Base-by-base conservation (phyloP, 2,329 filamentous ascomycete genomes). In the Penicillium nordicum region DNA sequence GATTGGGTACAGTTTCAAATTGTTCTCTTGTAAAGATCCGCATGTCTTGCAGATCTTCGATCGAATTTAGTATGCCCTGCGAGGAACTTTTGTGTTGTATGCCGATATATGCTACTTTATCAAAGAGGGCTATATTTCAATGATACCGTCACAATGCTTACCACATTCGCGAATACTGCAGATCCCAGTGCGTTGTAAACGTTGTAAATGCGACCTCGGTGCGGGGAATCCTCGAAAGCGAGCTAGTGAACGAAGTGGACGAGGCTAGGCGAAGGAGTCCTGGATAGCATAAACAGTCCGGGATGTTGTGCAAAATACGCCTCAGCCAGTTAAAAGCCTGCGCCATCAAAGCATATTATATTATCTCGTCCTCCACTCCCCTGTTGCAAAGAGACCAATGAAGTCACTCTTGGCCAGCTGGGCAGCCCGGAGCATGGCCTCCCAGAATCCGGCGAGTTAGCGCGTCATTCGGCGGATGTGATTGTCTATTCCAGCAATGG, bases 401-500 rank as follows among this genome's bases (percentile, higher is more conserved):
- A 51, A n/a, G 51, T 23, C n/a, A 14, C 18, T 45, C 29, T 45
- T 38, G 14, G 42, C 44, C 27, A 43, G 10, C 27, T 57, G 53
- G 60, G 32, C 43, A 14, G 36, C 37, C 16, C 42, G 46, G 9
- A 48, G 36, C 9, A 61, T 65, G 47, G 58, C 57, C 4, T 78
- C 0, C 72, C 72, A 0, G 51, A 59, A 2, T 75, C 69, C 41
- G 76, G 77, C 1, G 74, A 80, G 59, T 69, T 80, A 1, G 77
- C 78, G 0, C 70, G 78, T 5, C 78, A 80, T 58, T 79, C 76
- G 4, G 66, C 71, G 25, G 78, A 76, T 54, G 73, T 80, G 48
- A 68, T 75, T 25, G 75, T 74, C 1, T 80, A 78, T 58, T 67
- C 63, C 45, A 70, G 70, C 14, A 66, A 74, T 16, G 74, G 73